Evolutionary conservation across 805 yeast genomes (phyloP), one percentile per base, ranked within the genome.

Genomic region (Starmerella lactis-condensi): DNA sequence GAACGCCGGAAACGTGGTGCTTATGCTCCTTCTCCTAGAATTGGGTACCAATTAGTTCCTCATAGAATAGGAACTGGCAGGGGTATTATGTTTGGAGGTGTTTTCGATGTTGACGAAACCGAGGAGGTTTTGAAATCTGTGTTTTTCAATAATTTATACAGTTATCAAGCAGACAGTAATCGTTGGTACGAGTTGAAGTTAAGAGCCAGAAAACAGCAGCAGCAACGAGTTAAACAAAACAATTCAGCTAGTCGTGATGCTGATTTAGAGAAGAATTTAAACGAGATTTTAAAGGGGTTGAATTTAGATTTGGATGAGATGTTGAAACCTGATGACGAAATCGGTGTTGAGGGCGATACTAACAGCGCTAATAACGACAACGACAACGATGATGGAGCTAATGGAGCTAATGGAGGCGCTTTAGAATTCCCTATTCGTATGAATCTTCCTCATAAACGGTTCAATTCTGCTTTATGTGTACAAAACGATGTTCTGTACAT

Each of bases 21-120:
- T 3, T 77, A 74, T 50, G 82, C 74, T 38, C 95, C 95, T 4
- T 69, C 85, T 2, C 77, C 95, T 10, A 66, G 96, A 45, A 94
- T 79, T n/a, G 96, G 98, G 1, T 76, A 92, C 48, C 73, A 91
- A 4, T 68, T 85, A 73, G 82, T 72, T 7, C 64, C 64, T 41
- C 96, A 85, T 54, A 37, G 41, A 5, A 9, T 37, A 11, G 43
- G 43, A 4, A 76, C 78, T 45, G 91, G 91, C 36, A 70, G 95
- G 58, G 95, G 95, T 35, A 65, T 85, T 7, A 46, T 83, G 48
- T 89, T 85, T 57, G 96, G 96, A 23, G 96, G 96, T 45, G 98
- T 89, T 10, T 83, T 68, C 46, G 96, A 85, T 53, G 77, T 67
- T 38, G 93, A 83, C 44, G 98, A 85, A 54, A 85, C 93, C 10